Evolutionary conservation across 2,329 filamentous ascomycete genomes (phyloP).

Genomic region (Apiospora rasikravindrae): DNA sequence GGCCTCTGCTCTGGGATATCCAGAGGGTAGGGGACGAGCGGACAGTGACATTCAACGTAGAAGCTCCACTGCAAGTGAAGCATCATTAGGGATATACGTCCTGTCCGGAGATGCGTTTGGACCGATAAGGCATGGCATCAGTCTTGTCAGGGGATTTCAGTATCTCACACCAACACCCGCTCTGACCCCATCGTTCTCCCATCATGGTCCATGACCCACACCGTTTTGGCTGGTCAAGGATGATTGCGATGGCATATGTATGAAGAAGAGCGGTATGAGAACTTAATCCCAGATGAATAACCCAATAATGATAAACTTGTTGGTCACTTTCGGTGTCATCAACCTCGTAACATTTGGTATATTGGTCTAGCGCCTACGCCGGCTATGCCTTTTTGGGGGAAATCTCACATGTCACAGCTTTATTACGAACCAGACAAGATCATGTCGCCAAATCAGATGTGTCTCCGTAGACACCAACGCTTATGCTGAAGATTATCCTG

Average conservation of each 20-base stretch:
- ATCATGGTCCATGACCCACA: background rate
- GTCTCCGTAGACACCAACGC: constrained; percentile 2
- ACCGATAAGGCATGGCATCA: background rate
- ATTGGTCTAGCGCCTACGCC: constrained; percentile 16
- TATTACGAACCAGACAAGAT: background rate
- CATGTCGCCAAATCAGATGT: constrained; percentile 2
- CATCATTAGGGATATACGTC: no score
- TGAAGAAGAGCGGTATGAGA: background rate
- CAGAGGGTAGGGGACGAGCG: no score
- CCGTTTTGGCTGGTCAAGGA: background rate
- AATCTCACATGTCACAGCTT: background rate
- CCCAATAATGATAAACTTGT: background rate
- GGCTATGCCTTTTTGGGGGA: background rate
- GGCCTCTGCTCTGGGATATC: no score
- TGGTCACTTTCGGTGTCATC: background rate
- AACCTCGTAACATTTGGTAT: constrained; percentile 8
- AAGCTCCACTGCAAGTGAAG: no score
- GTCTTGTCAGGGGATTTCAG: background rate
- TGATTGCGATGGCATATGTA: background rate
- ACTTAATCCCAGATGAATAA: background rate
- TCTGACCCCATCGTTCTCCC: background rate
- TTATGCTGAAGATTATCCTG: background rate
- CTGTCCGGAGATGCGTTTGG: background rate
- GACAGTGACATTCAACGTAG: no score
- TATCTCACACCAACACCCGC: background rate